Evolutionary conservation across 352 stramenopile species (phyloP), one percentile per base, ranked within the genome.

Genomic region (Phytopythium chamaehyphon): DNA sequence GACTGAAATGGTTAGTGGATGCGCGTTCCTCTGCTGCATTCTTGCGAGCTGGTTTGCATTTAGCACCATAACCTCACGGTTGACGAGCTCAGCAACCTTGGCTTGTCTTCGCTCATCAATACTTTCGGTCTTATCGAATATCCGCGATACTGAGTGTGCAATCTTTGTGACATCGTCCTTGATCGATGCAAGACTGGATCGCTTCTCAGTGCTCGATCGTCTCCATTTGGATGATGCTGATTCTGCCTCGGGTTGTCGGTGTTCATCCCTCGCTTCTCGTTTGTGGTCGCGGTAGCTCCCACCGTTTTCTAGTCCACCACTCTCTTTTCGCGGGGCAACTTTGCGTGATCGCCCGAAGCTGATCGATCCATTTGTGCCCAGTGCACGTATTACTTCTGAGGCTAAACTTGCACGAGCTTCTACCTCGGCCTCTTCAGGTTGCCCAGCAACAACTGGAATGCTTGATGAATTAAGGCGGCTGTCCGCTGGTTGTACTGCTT

Each of bases 1-100:
- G 21, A 83, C 55, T 22, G 76, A 86, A 19, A 86, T 84, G 10
- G 71, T 83, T 38, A 84, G 67, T 15, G 62, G 64, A 38, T 83
- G 46, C 6, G 69, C 62, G 23, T 68, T 83, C 21, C 61, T 64
- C 47, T 76, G 53, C 36, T 88, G 76, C 23, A 74, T 88, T 45
- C 83, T 64, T 7, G 71, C 71, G 22, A 88, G 58, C 44, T 88
- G 73, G 19, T 63, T 69, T 1, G 76, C 65, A 55, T 86, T 83
- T 12, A 86, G 49, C 18, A 86, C 66, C 63, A 86, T 76, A 24
- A 83, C 71, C 19, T 86, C 74, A 23, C 71, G 80, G 52, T 81
- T 64, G 42, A 86, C 64, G 2, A 86, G 64, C 22, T 83, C 74
- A 6, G 74, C 66, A 1, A 86, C 71, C 44, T 74, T 67, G 0